phyloP scores from a whole-genome alignment of 1,284 basidiomycete species.

The Ustilago hordei region DNA sequence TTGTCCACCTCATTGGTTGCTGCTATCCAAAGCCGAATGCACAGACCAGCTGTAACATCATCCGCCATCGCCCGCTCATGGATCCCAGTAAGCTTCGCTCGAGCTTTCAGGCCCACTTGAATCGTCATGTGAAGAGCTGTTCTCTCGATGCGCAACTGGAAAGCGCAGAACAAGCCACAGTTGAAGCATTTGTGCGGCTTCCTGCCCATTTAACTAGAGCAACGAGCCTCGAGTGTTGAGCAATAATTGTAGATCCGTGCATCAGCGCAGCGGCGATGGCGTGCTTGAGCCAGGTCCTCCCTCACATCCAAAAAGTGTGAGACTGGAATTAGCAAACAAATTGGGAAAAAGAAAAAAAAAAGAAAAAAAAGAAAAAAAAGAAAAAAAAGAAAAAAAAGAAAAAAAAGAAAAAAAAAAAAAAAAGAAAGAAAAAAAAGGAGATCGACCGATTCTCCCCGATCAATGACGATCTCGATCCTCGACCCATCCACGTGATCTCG shows the following conservation, averaged over 20 bases:
- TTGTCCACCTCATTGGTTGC: background rate
- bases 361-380: background rate
- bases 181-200: background rate
- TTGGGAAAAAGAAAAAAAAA: background rate
- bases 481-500: conserved; percentile 29
- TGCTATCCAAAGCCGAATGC: conserved; percentile 9
- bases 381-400: background rate
- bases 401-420: background rate
- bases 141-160: background rate
- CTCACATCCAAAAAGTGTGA: conserved; percentile 26
- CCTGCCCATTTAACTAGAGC: background rate
- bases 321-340: background rate
- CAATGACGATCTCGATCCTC: background rate
- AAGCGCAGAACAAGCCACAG: conserved; percentile 1
- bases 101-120: background rate
- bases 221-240: background rate
- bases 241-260: conserved; percentile 20
- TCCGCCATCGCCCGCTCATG: conserved; percentile 1
- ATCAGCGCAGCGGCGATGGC: conserved; percentile 29
- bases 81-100: background rate
- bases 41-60: conserved; percentile 19
- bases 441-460: background rate
- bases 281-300: conserved; percentile 24
- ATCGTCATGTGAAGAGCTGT: background rate
- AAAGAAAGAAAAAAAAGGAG: background rate